Base-by-base conservation (phyloP, 108 stramenopile species). In the Cyclotella choctawhatcheeana region DNA sequence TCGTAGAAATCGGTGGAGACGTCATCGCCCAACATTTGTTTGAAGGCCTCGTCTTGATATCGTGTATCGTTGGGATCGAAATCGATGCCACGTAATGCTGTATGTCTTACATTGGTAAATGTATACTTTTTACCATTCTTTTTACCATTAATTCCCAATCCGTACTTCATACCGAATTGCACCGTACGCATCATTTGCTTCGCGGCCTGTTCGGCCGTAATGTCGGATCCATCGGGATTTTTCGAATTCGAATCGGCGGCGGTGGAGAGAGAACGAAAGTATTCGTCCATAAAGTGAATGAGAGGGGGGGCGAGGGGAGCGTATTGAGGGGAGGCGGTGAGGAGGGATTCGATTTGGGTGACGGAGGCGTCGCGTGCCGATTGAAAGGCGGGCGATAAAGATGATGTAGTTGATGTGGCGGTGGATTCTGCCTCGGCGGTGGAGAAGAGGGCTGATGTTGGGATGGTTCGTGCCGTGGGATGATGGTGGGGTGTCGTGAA, bases 211-310 rank as follows among this genome's bases (percentile, higher is more conserved):
- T 16, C 13, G 25, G 83, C 52, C 5, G 75, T 51, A n/a, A 81
- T 55, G 1, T 40, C 70, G 13, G 55, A 47, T 13, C 66, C 71
- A 27, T 83, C 84, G 33, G 76, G 60, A 26, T 81, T 78, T 16
- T 7, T 71, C 0, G 58, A 44, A 2, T 73, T 64, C 44, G 84
- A 73, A 0, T 34, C 33, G n/a, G 69, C 22, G 0, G 85, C 76
- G n/a, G 50, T 32, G 55, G 78, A 83, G 13, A 61, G 65, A 10
- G 92, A 88, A 35, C 71, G 54, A 25, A 95, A 65, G 65, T 96
- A 96, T 74, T 96, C 94, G 34, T 82, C 67, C 67, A 77, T 73
- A 79, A 96, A 96, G 67, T 92, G 89, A 0, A 66, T 24, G 3
- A 93, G 85, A 7, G 82, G 75, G 30, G 62, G 27, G 37, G 77